Conservation (phyloP, 495 filamentous ascomycete species). For the Bombardia bombarda region DNA sequence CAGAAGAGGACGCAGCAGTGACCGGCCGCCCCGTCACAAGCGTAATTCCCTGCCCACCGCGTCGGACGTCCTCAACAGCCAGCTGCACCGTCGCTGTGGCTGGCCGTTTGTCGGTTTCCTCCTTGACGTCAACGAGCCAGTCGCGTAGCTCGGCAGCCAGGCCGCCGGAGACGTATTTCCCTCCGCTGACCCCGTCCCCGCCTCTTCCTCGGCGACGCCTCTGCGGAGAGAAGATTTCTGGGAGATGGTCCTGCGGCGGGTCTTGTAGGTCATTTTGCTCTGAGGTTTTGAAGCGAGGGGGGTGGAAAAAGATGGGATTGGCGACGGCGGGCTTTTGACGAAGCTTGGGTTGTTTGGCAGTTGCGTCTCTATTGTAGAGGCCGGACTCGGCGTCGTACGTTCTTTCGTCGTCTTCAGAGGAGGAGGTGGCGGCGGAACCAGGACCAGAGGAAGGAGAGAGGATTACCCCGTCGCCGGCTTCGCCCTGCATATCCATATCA, state of each 20-base stretch:
- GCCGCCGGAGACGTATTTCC: constrained; percentile 32
- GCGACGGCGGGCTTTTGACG: background rate
- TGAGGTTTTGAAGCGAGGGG: constrained; percentile 33
- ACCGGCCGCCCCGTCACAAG: constrained; percentile 8
- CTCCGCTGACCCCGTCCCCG: constrained; percentile 4
- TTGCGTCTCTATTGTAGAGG: background rate
- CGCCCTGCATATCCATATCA: background rate
- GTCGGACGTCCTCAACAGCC: constrained; percentile 14
- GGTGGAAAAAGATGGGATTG: constrained; percentile 25
- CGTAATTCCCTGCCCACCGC: constrained; percentile 12
- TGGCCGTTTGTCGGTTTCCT: constrained; percentile 11
- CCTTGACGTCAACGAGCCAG: constrained; percentile 39
- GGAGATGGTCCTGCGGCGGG: constrained; percentile 9
- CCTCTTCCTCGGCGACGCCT: constrained; percentile 20
- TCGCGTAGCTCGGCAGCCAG: constrained; percentile 36
- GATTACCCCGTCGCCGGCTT: no score
- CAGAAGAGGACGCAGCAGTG: background rate
- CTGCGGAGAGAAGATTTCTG: constrained; percentile 37
- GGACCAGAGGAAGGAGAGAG: background rate
- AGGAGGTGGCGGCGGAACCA: background rate
- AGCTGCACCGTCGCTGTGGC: constrained; percentile 10
- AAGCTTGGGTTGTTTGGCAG: background rate
- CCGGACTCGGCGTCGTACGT: constrained; percentile 4
- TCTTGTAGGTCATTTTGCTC: constrained; percentile 13
- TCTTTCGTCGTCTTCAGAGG: background rate